Evolutionary conservation across 176 grass and related monocot genomes (phyloP), one percentile per base, ranked within the genome.

Genomic region (Eremochloa ophiuroides): DNA sequence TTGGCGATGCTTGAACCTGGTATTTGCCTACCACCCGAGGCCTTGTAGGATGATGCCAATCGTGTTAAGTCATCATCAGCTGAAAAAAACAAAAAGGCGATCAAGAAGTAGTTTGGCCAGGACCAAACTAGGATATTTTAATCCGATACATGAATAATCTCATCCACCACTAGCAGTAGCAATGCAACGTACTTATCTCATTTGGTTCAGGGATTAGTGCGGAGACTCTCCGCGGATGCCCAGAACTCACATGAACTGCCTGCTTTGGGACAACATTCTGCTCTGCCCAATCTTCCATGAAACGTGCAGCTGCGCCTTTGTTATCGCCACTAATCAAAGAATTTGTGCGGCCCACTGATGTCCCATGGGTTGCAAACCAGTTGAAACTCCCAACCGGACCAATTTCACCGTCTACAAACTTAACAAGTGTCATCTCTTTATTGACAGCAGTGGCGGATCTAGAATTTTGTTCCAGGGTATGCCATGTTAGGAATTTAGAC

Each of bases 351-450:
- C 93, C 93, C 96, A 95, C 95, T 38, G 96, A 98, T 44, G 96
- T 98, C 39, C 93, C 96, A 33, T 98, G 96, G 81, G 96, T 98
- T 74, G 96, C 90, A 81, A 95, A 98, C 96, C 93, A 98, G 74
- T 90, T 95, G 74, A 98, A 98, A 86, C 86, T 98, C 67, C 96
- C 96, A 82, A 93, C 23, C 51, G 90, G 84, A 53, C 96, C 96
- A 72, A 82, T 47, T 83, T 91, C 73, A 80, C 90, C 73, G 73
- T 89, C 88, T 77, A 95, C 82, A 88, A 98, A 98, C 86, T 95
- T 98, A 35, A 98, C 30, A 6, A 95, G 71, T 13, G 92, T 98
- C 95, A 98, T 98, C 88, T 84, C 79, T 88, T 87, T 95, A 73
- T 98, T n/a, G n/a, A n/a, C n/a, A n/a, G n/a, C n/a, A n/a, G n/a